phyloP scores from a whole-genome alignment of 2,329 filamentous ascomycete genomes.

The Aspergillus felis region DNA sequence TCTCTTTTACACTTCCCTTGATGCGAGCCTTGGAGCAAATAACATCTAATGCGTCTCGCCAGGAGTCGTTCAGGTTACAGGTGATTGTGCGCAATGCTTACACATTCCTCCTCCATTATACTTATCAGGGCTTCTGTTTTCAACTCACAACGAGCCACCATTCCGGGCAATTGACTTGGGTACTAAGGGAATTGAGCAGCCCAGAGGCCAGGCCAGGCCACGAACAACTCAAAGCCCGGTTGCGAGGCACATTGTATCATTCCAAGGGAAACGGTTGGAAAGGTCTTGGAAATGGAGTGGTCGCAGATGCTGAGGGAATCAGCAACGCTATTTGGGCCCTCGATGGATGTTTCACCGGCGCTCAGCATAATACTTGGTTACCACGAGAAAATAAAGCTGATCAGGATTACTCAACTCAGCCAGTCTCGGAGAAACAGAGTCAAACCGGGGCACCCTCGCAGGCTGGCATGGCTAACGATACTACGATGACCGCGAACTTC shows the following conservation, averaged over 20 bases:
- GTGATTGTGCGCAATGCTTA: conserved; percentile 35
- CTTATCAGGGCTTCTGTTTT: conserved; percentile 30
- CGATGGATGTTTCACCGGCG: conserved; percentile 24
- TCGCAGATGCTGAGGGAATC: conserved; percentile 30
- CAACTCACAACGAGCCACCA: conserved; percentile 26
- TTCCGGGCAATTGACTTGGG: conserved; percentile 30
- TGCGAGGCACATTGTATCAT: conserved; percentile 33
- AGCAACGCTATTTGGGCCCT: conserved; percentile 31
- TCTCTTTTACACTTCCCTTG: conserved; percentile 36
- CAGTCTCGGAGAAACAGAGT: not conserved
- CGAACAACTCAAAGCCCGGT: conserved; percentile 17
- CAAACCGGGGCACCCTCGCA: not conserved
- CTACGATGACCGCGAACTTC: not conserved
- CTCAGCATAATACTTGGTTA: conserved; percentile 1
- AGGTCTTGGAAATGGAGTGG: conserved; percentile 36
- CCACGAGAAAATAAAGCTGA: not conserved
- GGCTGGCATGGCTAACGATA: not conserved
- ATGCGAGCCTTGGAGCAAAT: conserved; percentile 35
- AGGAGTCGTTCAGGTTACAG: conserved; percentile 24
- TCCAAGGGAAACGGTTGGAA: conserved; percentile 38
- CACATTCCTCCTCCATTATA: conserved; percentile 34
- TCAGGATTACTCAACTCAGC: not conserved
- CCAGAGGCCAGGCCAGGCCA: conserved; percentile 12
- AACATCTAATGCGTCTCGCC: conserved; percentile 20
- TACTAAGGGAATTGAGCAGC: conserved; percentile 28